phyloP scores from a whole-genome alignment of 202 grass and related monocot genomes.

The Sporobolus alterniflorus region DNA sequence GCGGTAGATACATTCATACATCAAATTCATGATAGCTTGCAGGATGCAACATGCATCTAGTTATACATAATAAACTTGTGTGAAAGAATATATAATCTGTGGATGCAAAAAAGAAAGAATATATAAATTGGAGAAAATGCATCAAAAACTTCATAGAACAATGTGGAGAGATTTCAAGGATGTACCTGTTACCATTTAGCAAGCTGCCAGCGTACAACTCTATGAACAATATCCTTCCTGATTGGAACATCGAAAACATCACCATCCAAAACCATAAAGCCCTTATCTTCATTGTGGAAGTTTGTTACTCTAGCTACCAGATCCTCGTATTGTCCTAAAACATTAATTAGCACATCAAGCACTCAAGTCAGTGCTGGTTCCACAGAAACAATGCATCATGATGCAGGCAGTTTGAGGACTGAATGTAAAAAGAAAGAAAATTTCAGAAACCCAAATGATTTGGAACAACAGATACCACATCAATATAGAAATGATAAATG shows the following conservation, averaged over 20 bases:
- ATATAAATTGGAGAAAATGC: no score
- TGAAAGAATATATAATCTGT: background rate
- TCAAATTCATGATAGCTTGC: background rate
- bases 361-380: background rate
- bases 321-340: constrained; percentile 64
- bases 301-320: constrained; percentile 78
- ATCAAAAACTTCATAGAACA: background rate
- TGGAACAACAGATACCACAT: background rate
- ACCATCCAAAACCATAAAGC: constrained; percentile 86
- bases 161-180: background rate
- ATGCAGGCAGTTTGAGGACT: background rate
- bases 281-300: constrained; percentile 82
- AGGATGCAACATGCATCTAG: background rate
- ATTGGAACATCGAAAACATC: constrained; percentile 92
- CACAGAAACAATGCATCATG: background rate
- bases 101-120: no score
- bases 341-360: background rate
- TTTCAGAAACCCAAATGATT: background rate
- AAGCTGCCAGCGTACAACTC: constrained; percentile 86
- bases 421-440: background rate
- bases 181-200: constrained; percentile 85
- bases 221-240: constrained; percentile 88
- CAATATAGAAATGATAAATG: background rate
- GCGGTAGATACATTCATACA: background rate
- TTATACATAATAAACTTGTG: background rate